Evolutionary conservation across 1,284 basidiomycete species (phyloP), one percentile per base, ranked within the genome.

Genomic region (Puccinia triticina): DNA sequence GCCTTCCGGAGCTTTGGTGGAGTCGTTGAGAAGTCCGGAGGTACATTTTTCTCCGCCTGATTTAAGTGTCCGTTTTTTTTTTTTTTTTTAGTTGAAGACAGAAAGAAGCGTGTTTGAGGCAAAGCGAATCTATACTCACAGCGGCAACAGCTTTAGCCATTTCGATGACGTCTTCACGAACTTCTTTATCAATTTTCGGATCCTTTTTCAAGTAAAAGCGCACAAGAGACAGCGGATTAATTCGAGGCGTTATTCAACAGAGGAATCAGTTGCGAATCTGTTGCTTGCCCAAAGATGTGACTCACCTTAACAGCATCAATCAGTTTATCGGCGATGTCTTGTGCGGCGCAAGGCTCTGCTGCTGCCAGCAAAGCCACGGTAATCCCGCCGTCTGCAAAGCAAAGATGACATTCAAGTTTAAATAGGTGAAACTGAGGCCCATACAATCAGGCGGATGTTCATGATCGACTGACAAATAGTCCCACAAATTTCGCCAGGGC

Each of bases 261-360:
- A 14, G n/a, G 66, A 64, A 64, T 46, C 10, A 37, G 40, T n/a
- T 23, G 21, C n/a, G n/a, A n/a, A n/a, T n/a, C n/a, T n/a, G n/a
- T n/a, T n/a, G n/a, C n/a, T 23, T 67, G 23, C n/a, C 29, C n/a
- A n/a, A 5, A 64, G 34, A 26, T 32, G 16, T 48, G 32, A 10
- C 57, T 50, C 64, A 78, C 77, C 46, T 78, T 53, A n/a, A 37
- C 57, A 7, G 23, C 26, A n/a, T n/a, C 48, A 18, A 78, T 40
- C 5, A 78, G 46, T n/a, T 78, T 43, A 69, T 78, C 77, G 50
- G 73, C 73, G 14, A 57, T 2, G 29, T 75, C 53, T 77, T 77
- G 74, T 14, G 74, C 55, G n/a, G 74, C 57, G 26, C 55, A 77
- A 40, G 74, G 57, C 2, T 61, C 74, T 37, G 55, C 74, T 21